These are phyloP conservation scores for Pseudoturritis turrita DNA, from an alignment of 345 rosid species.

Conservation along the genomic window DNA sequence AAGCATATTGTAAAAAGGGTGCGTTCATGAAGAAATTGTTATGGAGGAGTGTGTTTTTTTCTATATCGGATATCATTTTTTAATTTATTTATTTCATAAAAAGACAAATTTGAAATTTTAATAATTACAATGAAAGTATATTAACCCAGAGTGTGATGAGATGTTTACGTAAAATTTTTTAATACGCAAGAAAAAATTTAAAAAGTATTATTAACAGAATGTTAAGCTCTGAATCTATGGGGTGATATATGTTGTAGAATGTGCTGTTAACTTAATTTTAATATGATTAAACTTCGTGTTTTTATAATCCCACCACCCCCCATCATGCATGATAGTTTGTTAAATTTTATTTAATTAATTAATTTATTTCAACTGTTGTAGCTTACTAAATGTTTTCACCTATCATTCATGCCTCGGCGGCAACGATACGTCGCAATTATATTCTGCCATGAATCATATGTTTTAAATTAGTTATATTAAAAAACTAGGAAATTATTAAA, in stretches of 20 bases:
- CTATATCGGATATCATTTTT: too few relatives aligned
- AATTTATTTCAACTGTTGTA: not conserved
- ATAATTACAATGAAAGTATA: too few relatives aligned
- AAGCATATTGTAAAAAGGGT: too few relatives aligned
- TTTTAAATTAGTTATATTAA: not conserved
- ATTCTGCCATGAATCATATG: slow-evolving; percentile 7
- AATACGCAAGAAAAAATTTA: too few relatives aligned
- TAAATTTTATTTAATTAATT: not conserved
- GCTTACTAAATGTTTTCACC: slow-evolving; percentile 6
- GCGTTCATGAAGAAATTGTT: too few relatives aligned
- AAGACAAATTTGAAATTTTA: too few relatives aligned
- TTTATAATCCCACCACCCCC: slow-evolving; percentile 1
- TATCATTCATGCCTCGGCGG: not conserved
- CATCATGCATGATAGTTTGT: slow-evolving; percentile 16
- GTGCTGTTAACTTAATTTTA: not conserved
- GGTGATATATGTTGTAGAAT: not conserved
- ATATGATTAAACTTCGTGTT: not conserved
- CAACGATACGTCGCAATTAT: slow-evolving; percentile 5
- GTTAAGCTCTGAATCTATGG: not conserved
- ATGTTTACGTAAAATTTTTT: too few relatives aligned
- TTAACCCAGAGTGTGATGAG: too few relatives aligned
- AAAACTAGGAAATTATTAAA: not conserved
- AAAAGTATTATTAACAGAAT: too few relatives aligned
- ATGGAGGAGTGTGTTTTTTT: too few relatives aligned
- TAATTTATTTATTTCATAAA: too few relatives aligned